Percentiles rank a stretch among this genome's conserved stretches.
Conservation (phyloP, 2,329 filamentous ascomycete genomes). For the Phyllosticta citribraziliensis region DNA sequence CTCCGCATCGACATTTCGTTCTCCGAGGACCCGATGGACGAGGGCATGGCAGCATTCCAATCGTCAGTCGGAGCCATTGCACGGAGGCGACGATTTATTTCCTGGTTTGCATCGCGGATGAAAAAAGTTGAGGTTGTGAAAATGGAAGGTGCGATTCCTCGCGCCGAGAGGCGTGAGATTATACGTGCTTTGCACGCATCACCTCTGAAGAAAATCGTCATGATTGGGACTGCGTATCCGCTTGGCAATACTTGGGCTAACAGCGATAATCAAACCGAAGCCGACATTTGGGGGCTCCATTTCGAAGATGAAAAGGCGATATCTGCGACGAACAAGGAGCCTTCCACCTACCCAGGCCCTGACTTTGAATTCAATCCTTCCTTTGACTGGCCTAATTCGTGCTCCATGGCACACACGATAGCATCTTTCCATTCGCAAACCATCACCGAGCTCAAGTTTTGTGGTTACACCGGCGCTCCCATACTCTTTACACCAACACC, state of each 20-base stretch:
- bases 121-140: slow-evolving; percentile 34
- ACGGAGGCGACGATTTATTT: slow-evolving; percentile 31
- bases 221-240: slow-evolving; percentile 35
- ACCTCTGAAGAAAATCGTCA: slow-evolving; percentile 34
- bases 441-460: slow-evolving; percentile 38
- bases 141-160: slow-evolving; percentile 37
- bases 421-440: slow-evolving; percentile 31
- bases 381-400: slow-evolving; percentile 31
- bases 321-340: slow-evolving; percentile 14
- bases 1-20: slow-evolving; percentile 32
- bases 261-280: slow-evolving; percentile 16
- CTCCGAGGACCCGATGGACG: slow-evolving; percentile 14
- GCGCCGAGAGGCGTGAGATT: slow-evolving; percentile 38
- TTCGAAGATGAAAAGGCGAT: slow-evolving; percentile 19
- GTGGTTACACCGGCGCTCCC: slow-evolving; percentile 36
- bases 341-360: slow-evolving; percentile 8
- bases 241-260: slow-evolving; percentile 37
- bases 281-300: slow-evolving; percentile 10
- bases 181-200: slow-evolving; percentile 33
- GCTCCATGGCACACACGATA: slow-evolving; percentile 34
- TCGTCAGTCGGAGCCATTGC: slow-evolving; percentile 14
- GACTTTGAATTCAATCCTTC: slow-evolving; percentile 25
- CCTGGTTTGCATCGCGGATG: slow-evolving; percentile 34
- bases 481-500: slow-evolving; percentile 29
- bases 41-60: slow-evolving; percentile 16